phyloP scores from a whole-genome alignment of 768 basidiomycete species.

The Lentinula raphanica region DNA sequence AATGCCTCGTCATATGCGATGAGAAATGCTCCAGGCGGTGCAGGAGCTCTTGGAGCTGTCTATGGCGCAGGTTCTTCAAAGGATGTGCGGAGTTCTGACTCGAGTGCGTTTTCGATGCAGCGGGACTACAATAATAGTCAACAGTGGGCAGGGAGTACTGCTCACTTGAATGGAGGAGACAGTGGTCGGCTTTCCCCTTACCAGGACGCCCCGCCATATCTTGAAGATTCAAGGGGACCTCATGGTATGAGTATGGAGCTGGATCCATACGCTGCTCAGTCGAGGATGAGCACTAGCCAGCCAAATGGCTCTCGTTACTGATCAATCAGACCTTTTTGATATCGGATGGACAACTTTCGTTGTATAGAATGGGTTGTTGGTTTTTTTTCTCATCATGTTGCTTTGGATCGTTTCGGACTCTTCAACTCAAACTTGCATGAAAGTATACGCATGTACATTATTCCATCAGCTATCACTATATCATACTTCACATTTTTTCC shows the following conservation, averaged over 20 bases:
- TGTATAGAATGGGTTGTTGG: background rate
- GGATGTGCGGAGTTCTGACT: conserved; percentile 48
- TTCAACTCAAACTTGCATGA: background rate
- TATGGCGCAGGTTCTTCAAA: conserved; percentile 20
- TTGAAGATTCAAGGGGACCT: conserved; percentile 7
- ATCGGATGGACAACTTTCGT: background rate
- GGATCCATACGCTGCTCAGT: conserved; percentile 27
- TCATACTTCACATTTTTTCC: too few relatives aligned
- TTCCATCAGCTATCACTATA: background rate
- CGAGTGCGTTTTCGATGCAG: conserved; percentile 69
- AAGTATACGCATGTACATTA: background rate
- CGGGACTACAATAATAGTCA: conserved; percentile 49
- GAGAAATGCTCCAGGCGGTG: conserved; percentile 19
- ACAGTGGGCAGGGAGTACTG: conserved; percentile 53
- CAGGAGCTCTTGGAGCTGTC: background rate
- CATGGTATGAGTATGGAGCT: conserved; percentile 28
- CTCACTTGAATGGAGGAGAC: conserved; percentile 12
- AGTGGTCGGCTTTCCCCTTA: conserved; percentile 30
- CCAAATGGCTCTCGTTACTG: conserved; percentile 4
- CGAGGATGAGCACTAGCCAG: conserved; percentile 20
- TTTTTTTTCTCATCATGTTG: background rate
- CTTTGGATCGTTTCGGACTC: background rate
- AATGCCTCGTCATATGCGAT: conserved; percentile 32
- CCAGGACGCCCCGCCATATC: conserved; percentile 10
- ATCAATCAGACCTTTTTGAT: background rate